Conservation (phyloP, 1,284 basidiomycete genomes). For the Apiotrichum gamsii region DNA sequence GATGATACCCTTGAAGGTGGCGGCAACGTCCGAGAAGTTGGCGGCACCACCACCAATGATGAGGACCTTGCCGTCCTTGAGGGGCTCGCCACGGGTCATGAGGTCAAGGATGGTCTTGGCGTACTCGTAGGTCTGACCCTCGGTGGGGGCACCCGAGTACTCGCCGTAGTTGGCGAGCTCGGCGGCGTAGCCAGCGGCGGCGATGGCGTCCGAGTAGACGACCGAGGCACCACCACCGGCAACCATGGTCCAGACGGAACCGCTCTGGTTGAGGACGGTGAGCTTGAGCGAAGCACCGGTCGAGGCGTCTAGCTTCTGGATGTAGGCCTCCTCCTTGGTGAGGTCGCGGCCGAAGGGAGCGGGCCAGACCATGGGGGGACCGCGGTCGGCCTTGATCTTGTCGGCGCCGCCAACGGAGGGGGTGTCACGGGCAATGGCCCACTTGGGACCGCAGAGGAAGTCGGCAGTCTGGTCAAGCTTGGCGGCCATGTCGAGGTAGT, state of each 20-base stretch:
- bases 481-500: slow-evolving; percentile 99
- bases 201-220: slow-evolving; percentile 78
- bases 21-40: slow-evolving; percentile 99
- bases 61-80: slow-evolving; percentile 88
- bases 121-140: slow-evolving; percentile 98
- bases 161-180: slow-evolving; percentile 99
- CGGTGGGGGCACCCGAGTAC: slow-evolving; percentile 97
- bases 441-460: slow-evolving; percentile 96
- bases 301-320: slow-evolving; percentile 93
- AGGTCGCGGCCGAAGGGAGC: slow-evolving; percentile 96
- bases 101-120: slow-evolving; percentile 98
- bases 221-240: slow-evolving; percentile 61
- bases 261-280: slow-evolving; percentile 89
- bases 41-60: slow-evolving; percentile 98
- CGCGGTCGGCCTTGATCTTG: slow-evolving; percentile 75
- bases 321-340: slow-evolving; percentile 97
- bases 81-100: slow-evolving; percentile 81
- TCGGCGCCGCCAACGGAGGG: slow-evolving; percentile 55
- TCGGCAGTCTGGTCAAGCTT: slow-evolving; percentile 97
- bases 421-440: slow-evolving; percentile 93
- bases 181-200: slow-evolving; percentile 90
- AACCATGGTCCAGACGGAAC: slow-evolving; percentile 99
- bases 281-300: slow-evolving; percentile 98
- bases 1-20: slow-evolving; percentile 99
- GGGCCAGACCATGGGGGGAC: slow-evolving; percentile 96